phyloP scores from a whole-genome alignment of 78 protist species.

The Creolimax fragrantissima region DNA sequence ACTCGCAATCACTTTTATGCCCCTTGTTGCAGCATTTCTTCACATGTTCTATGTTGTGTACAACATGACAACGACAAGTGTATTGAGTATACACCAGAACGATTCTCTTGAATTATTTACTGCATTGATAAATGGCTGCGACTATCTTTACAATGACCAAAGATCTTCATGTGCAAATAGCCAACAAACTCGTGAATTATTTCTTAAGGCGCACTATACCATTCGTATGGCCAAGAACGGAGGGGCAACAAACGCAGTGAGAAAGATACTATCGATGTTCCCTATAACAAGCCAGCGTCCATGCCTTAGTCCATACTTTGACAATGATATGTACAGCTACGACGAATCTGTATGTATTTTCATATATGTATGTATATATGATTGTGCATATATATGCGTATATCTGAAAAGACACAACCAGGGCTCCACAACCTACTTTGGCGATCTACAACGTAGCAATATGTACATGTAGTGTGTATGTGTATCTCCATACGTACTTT shows the following conservation, averaged over 20 bases:
- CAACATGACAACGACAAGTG: not conserved
- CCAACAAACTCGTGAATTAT: not conserved
- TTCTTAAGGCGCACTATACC: not conserved
- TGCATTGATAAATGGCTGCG: not conserved
- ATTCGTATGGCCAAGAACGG: not conserved
- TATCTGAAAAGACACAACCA: not conserved
- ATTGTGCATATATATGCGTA: not conserved
- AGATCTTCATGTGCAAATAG: not conserved
- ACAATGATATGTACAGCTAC: not conserved
- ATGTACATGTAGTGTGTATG: too few species aligned
- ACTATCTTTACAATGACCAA: not conserved
- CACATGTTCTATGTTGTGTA: not conserved
- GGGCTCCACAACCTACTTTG: too few species aligned
- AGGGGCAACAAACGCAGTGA: not conserved
- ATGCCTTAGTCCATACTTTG: not conserved
- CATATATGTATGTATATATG: not conserved
- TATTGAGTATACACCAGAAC: not conserved
- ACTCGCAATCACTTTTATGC: not conserved
- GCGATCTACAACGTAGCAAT: too few species aligned
- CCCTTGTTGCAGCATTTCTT: not conserved
- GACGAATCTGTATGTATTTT: not conserved
- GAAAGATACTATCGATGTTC: not conserved
- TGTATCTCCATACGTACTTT: not conserved
- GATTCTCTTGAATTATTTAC: not conserved
- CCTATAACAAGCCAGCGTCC: not conserved